Evolutionary conservation across 164 flowering plant genomes (phyloP), one percentile per base, ranked within the genome.

Genomic region (Aristolochia fimbriata): DNA sequence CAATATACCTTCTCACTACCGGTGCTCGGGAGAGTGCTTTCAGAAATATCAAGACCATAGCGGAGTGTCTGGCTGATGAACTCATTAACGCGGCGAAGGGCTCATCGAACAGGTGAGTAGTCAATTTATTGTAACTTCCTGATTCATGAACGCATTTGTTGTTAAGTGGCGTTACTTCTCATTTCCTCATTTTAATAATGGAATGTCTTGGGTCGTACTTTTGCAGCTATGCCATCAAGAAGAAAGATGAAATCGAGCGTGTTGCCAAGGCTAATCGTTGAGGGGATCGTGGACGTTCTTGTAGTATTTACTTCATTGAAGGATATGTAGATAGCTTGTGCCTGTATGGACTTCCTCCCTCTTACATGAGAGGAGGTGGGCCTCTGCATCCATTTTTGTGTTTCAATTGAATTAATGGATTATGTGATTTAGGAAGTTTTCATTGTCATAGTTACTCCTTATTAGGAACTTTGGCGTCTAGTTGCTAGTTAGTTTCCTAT

Each of bases 21-120:
- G 74, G 74, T 43, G 74, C 74, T 21, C 71, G 71, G 10, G 74
- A 71, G 49, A 71, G 74, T 61, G 74, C 71, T 57, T 71, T 71
- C 43, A 71, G 75, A 61, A 71, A 71, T 57, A 64, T 68, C 62
- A 71, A 68, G 59, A 71, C 71, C 25, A 64, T 71, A n/a, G 71
- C 75, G 0, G 75, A 71, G 21, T 71, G 75, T 71, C 55, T 71
- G 59, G 75, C 71, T 2, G 71, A 67, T 61, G 75, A 71, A 61
- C 71, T 71, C 51, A 71, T 71, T 48, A 71, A 68, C 61, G 71
- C 71, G 24, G 71, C 75, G n/a, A 71, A 68, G 62, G 75, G 71
- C 14, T 68, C 75, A 9, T 71, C 71, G 3, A 71, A 71, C 59
- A 67, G 71, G 75, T 67, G 37, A 20, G 25, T 15, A 13, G n/a